Conservation (phyloP, 306 rosid species). For the Crataegus laevigata region DNA sequence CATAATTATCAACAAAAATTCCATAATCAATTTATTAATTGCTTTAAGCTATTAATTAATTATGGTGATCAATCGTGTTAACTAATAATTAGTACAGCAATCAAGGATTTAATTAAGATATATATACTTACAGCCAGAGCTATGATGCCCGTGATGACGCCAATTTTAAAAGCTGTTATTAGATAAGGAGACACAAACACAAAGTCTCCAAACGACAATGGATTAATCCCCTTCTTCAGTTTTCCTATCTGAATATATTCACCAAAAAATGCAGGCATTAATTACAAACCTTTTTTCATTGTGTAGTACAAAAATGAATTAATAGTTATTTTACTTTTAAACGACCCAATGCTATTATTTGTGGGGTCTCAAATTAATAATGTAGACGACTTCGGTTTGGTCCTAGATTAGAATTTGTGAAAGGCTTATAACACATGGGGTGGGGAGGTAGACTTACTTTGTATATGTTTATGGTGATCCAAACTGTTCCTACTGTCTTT, state of each 20-base stretch:
- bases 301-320: background rate
- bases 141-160: conserved; percentile 53
- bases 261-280: background rate
- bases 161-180: conserved; percentile 49
- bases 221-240: conserved; percentile 73
- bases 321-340: background rate
- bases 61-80: background rate
- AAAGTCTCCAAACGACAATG: conserved; percentile 47
- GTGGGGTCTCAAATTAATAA: conserved; percentile 14
- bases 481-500: background rate
- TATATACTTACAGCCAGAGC: conserved; percentile 56
- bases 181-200: conserved; percentile 62
- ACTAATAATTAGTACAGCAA: background rate
- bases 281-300: background rate
- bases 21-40: background rate
- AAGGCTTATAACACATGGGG: conserved; percentile 3
- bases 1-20: background rate
- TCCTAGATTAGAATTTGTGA: background rate
- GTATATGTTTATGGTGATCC: background rate
- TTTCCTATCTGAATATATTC: conserved; percentile 55
- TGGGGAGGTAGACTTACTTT: background rate
- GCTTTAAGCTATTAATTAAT: no score
- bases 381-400: background rate
- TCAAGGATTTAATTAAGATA: background rate
- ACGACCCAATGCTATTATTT: background rate